phyloP scores from a whole-genome alignment of 2,329 filamentous ascomycete species.

The Ceratocystis harringtonii region DNA sequence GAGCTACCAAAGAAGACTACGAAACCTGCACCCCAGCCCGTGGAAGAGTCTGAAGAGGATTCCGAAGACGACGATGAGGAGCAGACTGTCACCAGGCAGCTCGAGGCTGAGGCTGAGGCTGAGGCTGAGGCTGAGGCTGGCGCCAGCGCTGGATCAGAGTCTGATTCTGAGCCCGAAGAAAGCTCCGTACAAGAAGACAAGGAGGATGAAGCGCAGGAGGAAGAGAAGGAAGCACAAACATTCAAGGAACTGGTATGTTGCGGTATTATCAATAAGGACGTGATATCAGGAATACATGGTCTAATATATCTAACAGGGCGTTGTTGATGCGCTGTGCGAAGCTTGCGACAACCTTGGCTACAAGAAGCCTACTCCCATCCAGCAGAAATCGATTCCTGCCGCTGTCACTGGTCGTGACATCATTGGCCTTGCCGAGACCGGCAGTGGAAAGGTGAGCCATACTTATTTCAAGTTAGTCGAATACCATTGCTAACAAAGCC shows the following conservation, averaged over 20 bases:
- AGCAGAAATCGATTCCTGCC: conserved; percentile 65
- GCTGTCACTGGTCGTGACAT: conserved; percentile 72
- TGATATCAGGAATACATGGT: conserved; percentile 16
- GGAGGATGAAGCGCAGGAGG: conserved; percentile 20
- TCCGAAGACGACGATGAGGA: conserved; percentile 3
- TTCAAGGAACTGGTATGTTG: conserved; percentile 47
- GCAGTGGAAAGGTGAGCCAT: conserved; percentile 54
- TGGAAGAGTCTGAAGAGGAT: conserved; percentile 7
- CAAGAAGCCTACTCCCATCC: conserved; percentile 77
- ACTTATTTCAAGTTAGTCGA: not conserved
- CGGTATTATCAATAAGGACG: not conserved
- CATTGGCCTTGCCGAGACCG: conserved; percentile 89
- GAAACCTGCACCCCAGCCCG: not conserved
- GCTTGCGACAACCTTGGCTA: conserved; percentile 72
- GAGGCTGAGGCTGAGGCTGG: not conserved
- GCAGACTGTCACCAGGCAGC: not conserved
- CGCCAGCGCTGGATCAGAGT: conserved; percentile 7
- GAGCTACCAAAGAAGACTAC: conserved; percentile 8
- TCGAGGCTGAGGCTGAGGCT: not conserved
- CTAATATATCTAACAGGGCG: conserved; percentile 36
- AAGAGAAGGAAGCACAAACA: conserved; percentile 34
- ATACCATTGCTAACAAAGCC: not conserved
- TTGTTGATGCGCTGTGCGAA: conserved; percentile 78
- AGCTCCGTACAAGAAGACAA: conserved; percentile 4
- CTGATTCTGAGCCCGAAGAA: conserved; percentile 14